A percentile compares a stretch with the other conserved stretches of the same genome.
These are phyloP conservation scores for Pisolithus orientalis DNA, from an alignment of 768 basidiomycete genomes.

Conservation along the genomic window DNA sequence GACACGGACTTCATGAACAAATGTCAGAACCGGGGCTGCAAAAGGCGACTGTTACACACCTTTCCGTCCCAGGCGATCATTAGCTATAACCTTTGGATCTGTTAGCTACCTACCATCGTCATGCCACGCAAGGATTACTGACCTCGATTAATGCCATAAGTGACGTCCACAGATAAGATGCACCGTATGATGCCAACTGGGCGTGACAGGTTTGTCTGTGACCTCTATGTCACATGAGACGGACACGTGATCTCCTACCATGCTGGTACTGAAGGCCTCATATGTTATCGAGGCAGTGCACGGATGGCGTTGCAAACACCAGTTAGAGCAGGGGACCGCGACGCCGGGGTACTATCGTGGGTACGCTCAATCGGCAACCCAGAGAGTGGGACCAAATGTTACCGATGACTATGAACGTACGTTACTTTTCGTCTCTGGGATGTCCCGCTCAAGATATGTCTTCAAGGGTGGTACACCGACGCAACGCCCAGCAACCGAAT, in stretches of 20 bases:
- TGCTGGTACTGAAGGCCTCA: background rate
- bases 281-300: background rate
- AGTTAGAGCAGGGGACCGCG: slow-evolving; percentile 19
- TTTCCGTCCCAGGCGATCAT: slow-evolving; percentile 93
- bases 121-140: slow-evolving; percentile 3
- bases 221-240: slow-evolving; percentile 14
- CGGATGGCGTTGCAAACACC: slow-evolving; percentile 26
- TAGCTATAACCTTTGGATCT: slow-evolving; percentile 73
- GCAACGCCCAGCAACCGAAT: slow-evolving; percentile 75
- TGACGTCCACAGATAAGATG: background rate
- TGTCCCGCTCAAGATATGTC: slow-evolving; percentile 4
- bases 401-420: slow-evolving; percentile 77
- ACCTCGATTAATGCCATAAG: slow-evolving; percentile 55
- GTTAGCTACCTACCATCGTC: background rate
- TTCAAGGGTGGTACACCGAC: slow-evolving; percentile 82
- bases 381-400: slow-evolving; percentile 35
- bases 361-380: slow-evolving; percentile 18
- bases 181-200: background rate
- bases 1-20: slow-evolving; percentile 68
- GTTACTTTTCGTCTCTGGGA: slow-evolving; percentile 12
- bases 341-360: slow-evolving; percentile 19
- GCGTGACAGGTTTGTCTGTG: slow-evolving; percentile 4
- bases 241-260: slow-evolving; percentile 13
- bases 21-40: slow-evolving; percentile 4
- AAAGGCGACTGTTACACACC: slow-evolving; percentile 39